Base-by-base conservation (phyloP, 768 basidiomycete genomes). In the Panellus pusillus region DNA sequence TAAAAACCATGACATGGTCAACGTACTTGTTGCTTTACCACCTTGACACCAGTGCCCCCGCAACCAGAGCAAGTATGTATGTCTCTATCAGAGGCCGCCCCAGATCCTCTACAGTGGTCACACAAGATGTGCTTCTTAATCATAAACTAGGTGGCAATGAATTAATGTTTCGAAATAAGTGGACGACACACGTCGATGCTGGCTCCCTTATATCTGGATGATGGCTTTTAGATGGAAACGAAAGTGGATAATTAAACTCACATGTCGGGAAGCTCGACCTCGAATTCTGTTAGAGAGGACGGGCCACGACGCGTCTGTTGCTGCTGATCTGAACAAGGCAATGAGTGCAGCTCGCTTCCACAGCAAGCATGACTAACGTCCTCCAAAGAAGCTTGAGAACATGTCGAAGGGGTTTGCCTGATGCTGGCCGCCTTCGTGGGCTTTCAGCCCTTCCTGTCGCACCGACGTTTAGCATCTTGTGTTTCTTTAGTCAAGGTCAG, bases 101-200 rank as follows among this genome's bases (percentile, higher is more conserved):
- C 97, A 0, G 92, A 85, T 19, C 97, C 97, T 65, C 94, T 87
- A 72, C 97, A 99, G 67, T 97, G 91, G 69, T 98, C 94, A 65
- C 97, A 99, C 15, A 99, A 85, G 32, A 96, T 83, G 48, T 86
- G 84, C 67, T 96, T 95, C 69, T 86, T 89, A 67, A 98, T 79
- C 75, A 90, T 88, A 71, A 99, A 96, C 93, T 98, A 47, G 42
- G 42, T 9, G 18, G 24, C 24, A 61, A 35, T 70, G 19, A 18
- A 24, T 29, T 18, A 37, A 27, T n/a, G 13, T 32, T 51, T 1
- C 28, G 42, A 54, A 68, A 44, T n/a, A 11, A 27, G 43, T 18
- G 14, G 11, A 47, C 46, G 79, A 64, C 74, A 27, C 63, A 79
- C 95, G 68, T 97, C 96, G 61, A 96, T 86, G 58, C 79, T 89